These are phyloP conservation scores for Cocos nucifera DNA, from an alignment of 176 grass and related monocot species.

Conservation along the genomic window DNA sequence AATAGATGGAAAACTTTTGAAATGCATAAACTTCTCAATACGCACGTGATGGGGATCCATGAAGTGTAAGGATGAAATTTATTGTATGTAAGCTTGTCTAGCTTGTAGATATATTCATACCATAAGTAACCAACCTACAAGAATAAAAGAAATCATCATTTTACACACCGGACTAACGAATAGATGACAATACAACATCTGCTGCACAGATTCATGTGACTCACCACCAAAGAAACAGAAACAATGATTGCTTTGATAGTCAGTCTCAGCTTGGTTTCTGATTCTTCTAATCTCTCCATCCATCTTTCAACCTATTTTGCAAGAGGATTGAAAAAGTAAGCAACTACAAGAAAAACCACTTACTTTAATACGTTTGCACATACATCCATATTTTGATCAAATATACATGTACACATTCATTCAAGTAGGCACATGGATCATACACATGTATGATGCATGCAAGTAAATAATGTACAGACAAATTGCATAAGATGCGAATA, in stretches of 20 bases:
- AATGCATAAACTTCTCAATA: neutral
- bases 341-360: neutral
- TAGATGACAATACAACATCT: neutral
- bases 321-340: neutral
- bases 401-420: neutral
- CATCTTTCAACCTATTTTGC: conserved; percentile 24
- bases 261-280: conserved; percentile 27
- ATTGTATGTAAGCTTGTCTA: conserved; percentile 37
- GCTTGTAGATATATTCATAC: conserved; percentile 33
- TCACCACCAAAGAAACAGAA: conserved; percentile 25
- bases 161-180: neutral
- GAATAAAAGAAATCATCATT: conserved; percentile 8
- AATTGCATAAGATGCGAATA: neutral
- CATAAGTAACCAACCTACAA: conserved; percentile 30
- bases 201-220: conserved; percentile 12
- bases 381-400: neutral
- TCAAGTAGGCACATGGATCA: no score
- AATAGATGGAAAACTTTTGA: conserved; percentile 2
- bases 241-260: conserved; percentile 33
- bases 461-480: neutral
- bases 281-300: conserved; percentile 38
- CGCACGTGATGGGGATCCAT: conserved; percentile 43
- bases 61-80: conserved; percentile 44
- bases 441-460: neutral
- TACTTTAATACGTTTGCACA: neutral